Evolutionary conservation across 257 asterid species (phyloP), one percentile per base, ranked within the genome.

Genomic region (Scutellaria minor): DNA sequence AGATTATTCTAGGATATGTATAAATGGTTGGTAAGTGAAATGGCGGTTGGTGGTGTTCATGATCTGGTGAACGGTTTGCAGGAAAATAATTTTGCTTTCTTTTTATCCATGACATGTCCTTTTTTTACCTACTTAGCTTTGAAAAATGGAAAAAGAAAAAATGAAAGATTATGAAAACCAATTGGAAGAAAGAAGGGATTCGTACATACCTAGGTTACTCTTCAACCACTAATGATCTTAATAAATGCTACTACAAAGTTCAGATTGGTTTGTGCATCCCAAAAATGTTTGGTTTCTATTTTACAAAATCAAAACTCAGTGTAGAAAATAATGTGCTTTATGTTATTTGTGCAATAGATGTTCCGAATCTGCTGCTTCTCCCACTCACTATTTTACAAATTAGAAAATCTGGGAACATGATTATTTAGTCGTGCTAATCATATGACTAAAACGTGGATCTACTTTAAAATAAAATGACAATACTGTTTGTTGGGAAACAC

Each of bases 1-100:
- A 13, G 64, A 46, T 64, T 47, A 46, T 68, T 64, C 40, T 59
- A 56, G 68, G 65, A 18, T 72, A 44, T 13, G 12, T 54, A 45
- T 37, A 31, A 7, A 61, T 48, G 51, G 46, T 53, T 10, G 46
- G 45, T 35, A 18, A 27, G 14, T 18, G 44, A 15, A 77, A 50
- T 61, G 62, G 64, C 12, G 57, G 45, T 45, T 55, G 15, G 55
- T 53, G 22, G 65, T 60, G 54, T 37, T 53, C 41, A 5, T 57
- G 60, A 60, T 14, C 22, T 44, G 71, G 20, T 24, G 64, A 72
- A 18, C 50, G 47, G 18, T 66, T 55, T 31, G 57, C 37, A 3
- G 53, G 37, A 10, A 68, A 35, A 27, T 63, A 64, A 27, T 41
- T 31, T 59, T 24, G 50, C 54, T 50, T 20, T 74, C 51, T 40